These are phyloP conservation scores for Mucor lusitanicus DNA, from an alignment of 371 early-diverging fungal species.

Conservation along the genomic window DNA sequence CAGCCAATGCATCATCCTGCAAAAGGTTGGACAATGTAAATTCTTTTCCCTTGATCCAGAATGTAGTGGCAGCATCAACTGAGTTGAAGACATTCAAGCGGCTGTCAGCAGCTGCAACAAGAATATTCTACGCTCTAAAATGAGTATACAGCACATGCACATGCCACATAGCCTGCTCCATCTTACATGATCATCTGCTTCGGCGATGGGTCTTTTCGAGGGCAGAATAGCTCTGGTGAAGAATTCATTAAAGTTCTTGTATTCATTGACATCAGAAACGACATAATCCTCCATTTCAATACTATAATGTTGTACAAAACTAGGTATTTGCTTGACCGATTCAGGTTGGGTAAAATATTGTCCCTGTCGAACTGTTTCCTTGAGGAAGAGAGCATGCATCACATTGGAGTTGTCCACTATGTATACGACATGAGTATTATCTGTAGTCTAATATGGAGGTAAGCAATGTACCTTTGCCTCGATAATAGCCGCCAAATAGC, in stretches of 20 bases:
- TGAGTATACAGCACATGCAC: too few relatives aligned
- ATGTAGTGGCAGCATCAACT: constrained; percentile 52
- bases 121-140: not conserved
- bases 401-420: constrained; percentile 42
- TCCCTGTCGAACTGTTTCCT: constrained; percentile 64
- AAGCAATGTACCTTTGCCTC: constrained; percentile 30
- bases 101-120: constrained; percentile 73
- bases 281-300: constrained; percentile 47
- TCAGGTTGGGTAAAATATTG: constrained; percentile 64
- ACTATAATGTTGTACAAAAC: constrained; percentile 66
- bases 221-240: constrained; percentile 73
- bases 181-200: constrained; percentile 44
- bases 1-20: constrained; percentile 44
- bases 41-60: constrained; percentile 77
- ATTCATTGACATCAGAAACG: constrained; percentile 46
- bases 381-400: constrained; percentile 56
- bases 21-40: constrained; percentile 62
- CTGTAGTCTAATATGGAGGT: not conserved
- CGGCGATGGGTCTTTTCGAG: constrained; percentile 54
- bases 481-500: constrained; percentile 44
- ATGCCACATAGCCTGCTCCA: too few relatives aligned
- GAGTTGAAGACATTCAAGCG: constrained; percentile 61
- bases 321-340: constrained; percentile 61
- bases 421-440: not conserved
- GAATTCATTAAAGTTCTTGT: constrained; percentile 75